Base-by-base conservation (phyloP, 805 yeast species). In the Yarrowia sp. region DNA sequence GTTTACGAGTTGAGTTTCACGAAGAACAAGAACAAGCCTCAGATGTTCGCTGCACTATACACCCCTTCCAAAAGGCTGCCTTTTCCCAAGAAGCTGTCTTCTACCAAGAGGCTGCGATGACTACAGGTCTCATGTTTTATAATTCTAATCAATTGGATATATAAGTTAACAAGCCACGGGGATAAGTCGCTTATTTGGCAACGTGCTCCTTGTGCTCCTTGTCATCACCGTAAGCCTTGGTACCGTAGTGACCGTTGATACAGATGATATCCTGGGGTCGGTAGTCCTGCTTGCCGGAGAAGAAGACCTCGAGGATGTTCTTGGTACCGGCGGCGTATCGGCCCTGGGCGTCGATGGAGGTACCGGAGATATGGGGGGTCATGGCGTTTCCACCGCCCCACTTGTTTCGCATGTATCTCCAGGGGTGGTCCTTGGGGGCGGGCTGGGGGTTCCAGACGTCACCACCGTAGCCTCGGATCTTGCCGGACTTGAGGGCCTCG, bases 321-420 rank as follows among this genome's bases (percentile, higher is more conserved):
- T 87, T 84, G 48, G 87, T 87, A 64, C 96, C 96, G 32, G 77
- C 79, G 22, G 94, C 86, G 74, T 90, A 90, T 75, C 95, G 83
- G 52, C 82, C 81, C 80, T 90, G 95, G 46, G 96, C 94, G 77
- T 90, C 94, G 73, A 90, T 80, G 53, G 91, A 87, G 32, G 94
- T 87, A 71, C 95, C 95, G 69, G 91, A 86, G 73, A 87, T 85
- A 76, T 89, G 95, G 22, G 93, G 92, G 65, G 92, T 88, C 94
- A 90, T 89, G 67, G 93, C 94, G 74, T 90, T 90, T 72, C 94
- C 93, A 42, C 85, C 90, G 70, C 89, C 89, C 72, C 82, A 84
- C 74, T 84, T 80, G 84, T 89, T 88, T 59, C 80, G 76, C 87
- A 89, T 84, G 14, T 81, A 69, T 82, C 92, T 83, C 95, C 95